Evolutionary conservation across 1,284 basidiomycete genomes (phyloP).

Genomic region (Meira miltonrushii): DNA sequence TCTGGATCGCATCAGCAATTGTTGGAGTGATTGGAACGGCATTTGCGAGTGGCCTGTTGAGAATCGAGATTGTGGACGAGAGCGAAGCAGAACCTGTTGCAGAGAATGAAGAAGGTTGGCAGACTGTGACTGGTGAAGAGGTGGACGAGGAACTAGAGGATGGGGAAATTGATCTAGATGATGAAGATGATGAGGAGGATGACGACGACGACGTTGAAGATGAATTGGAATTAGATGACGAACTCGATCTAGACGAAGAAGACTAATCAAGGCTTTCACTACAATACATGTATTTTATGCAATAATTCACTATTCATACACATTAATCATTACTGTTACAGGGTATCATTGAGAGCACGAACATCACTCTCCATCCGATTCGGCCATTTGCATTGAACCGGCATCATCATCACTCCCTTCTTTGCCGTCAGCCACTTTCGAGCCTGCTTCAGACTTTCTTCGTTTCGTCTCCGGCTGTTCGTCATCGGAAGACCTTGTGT

Average conservation of each 20-base stretch:
- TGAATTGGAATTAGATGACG: neutral
- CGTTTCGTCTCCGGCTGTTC: too few relatives aligned
- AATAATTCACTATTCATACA: neutral
- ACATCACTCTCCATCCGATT: too few relatives aligned
- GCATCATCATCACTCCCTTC: neutral
- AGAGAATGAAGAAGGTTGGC: neutral
- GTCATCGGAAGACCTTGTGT: too few relatives aligned
- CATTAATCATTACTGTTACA: neutral
- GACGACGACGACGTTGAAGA: neutral
- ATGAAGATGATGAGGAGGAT: slow-evolving; percentile 7
- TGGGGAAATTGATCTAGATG: neutral
- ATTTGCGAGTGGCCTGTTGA: slow-evolving; percentile 11
- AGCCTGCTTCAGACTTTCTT: too few relatives aligned
- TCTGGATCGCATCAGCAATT: slow-evolving; percentile 10
- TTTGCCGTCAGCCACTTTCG: neutral
- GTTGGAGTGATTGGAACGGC: slow-evolving; percentile 11
- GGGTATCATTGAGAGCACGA: too few relatives aligned
- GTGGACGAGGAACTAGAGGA: neutral
- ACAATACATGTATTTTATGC: neutral
- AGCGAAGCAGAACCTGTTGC: slow-evolving; percentile 6
- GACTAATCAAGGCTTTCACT: neutral
- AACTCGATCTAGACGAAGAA: neutral
- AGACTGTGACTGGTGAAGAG: neutral
- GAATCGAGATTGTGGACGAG: neutral
- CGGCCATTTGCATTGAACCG: too few relatives aligned